phyloP scores from a whole-genome alignment of 495 filamentous ascomycete genomes.

The Aspergillus kassunensis region DNA sequence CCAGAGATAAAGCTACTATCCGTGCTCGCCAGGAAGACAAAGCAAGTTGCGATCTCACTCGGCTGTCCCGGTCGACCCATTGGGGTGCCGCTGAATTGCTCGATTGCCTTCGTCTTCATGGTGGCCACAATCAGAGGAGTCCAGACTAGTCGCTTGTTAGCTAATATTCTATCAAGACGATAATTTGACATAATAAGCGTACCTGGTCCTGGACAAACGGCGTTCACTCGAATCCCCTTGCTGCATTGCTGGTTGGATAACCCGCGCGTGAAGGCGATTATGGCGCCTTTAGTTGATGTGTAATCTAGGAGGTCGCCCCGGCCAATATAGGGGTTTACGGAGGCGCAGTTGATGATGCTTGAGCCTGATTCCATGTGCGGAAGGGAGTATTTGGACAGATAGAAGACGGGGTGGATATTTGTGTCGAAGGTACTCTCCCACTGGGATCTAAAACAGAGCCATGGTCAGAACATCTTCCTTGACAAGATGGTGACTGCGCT shows the following conservation, averaged over 20 bases:
- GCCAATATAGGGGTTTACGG: constrained; percentile 77
- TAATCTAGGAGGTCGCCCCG: constrained; percentile 83
- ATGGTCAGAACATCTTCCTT: background rate
- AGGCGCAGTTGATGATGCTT: constrained; percentile 82
- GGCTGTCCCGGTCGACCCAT: constrained; percentile 79
- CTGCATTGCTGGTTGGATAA: constrained; percentile 69
- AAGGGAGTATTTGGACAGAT: constrained; percentile 71
- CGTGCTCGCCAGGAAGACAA: constrained; percentile 76
- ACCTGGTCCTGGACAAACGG: constrained; percentile 71
- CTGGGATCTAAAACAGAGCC: constrained; percentile 52
- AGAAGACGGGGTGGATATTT: constrained; percentile 73
- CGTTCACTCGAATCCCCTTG: constrained; percentile 78
- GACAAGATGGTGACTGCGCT: too few relatives aligned
- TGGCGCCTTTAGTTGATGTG: constrained; percentile 78
- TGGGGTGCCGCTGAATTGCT: constrained; percentile 65
- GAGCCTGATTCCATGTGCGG: constrained; percentile 72
- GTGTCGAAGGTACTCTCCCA: constrained; percentile 73
- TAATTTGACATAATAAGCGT: constrained; percentile 15
- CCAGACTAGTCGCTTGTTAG: constrained; percentile 52
- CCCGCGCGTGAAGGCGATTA: constrained; percentile 75
- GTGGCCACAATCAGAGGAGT: constrained; percentile 78
- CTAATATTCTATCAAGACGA: background rate
- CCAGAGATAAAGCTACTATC: constrained; percentile 69
- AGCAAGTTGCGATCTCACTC: constrained; percentile 75
- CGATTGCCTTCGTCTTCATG: constrained; percentile 65